Base-by-base conservation (phyloP, 169 alveolate species). In the Eimeria tenella region DNA sequence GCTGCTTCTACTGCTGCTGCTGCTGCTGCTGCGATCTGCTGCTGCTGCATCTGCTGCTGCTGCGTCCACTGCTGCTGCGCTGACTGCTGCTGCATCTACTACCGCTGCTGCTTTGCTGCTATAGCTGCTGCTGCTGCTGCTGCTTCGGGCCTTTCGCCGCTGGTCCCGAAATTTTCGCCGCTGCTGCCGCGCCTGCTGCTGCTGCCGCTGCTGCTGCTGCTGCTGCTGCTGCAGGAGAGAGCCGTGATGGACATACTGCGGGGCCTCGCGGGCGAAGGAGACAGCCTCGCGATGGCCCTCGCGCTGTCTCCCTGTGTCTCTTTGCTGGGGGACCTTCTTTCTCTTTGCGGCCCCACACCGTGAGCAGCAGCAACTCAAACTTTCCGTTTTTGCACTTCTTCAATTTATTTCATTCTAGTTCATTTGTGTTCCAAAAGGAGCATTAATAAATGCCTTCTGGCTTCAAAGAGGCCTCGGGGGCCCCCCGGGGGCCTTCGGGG, bases 161-260 rank as follows among this genome's bases (percentile, higher is more conserved):
- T n/a, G n/a, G n/a, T n/a, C n/a, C n/a, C n/a, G n/a, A n/a, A n/a
- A n/a, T n/a, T n/a, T n/a, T n/a, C n/a, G 68, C 68, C 3, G 25
- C 62, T 42, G 84, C 62, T 74, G 84, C 31, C 0, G 52, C 77
- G 0, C 50, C 77, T 68, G 52, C n/a, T 3, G 77, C 52, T 68
- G 50, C 3, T 68, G 49, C 77, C 19, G 49, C 52, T 68, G 52
- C 52, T 19, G 17, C 50, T 68, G 77, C 25, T 68, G 52, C 52
- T 68, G 77, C 77, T 21, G 77, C n/a, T 68, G 52, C 77, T 63
- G n/a, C 68, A 77, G 87, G 87, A 77, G 55, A 4, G 70, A 8
- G 55, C 52, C 1, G 63, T 77, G 87, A 77, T 77, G 87, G 87
- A 77, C n/a, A 68, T 77, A 42, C 50, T 77, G 52, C 42, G 68